A percentile compares a stretch with the other conserved stretches of the same genome.
These are phyloP conservation scores for Euptelea pleiosperma DNA, from an alignment of 164 flowering plant species.

Conservation along the genomic window DNA sequence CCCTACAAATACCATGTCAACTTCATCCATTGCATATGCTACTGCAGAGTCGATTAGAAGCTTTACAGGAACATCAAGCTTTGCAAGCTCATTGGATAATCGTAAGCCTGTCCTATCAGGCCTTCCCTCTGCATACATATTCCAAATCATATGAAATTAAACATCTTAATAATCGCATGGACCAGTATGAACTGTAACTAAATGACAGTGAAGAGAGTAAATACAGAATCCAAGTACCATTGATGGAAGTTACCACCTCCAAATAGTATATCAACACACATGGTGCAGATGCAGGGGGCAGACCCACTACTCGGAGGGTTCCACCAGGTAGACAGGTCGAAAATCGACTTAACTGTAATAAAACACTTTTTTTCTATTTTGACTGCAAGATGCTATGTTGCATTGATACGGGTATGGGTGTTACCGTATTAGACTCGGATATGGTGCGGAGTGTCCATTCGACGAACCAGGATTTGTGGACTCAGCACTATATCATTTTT, in stretches of 20 bases:
- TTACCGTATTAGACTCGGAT: no score
- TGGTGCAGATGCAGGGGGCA: neutral
- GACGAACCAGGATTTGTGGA: no score
- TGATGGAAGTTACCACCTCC: no score
- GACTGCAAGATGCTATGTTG: no score
- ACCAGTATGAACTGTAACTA: neutral
- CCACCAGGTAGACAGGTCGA: neutral
- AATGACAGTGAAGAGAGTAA: no score
- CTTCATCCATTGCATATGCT: slow-evolving; percentile 91
- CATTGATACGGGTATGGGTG: no score
- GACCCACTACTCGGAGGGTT: neutral
- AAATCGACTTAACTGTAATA: neutral
- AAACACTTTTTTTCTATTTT: no score
- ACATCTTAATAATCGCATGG: neutral
- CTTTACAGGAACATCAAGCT: slow-evolving; percentile 93
- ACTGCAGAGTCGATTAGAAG: slow-evolving; percentile 94
- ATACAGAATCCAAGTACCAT: no score
- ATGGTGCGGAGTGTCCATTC: no score
- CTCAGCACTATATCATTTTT: no score
- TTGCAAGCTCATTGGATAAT: slow-evolving; percentile 81
- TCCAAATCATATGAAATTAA: slow-evolving; percentile 7
- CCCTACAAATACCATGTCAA: slow-evolving; percentile 94
- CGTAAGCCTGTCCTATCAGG: slow-evolving; percentile 89
- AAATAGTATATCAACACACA: no score
- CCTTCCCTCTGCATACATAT: slow-evolving; percentile 76